phyloP scores from a whole-genome alignment of 2,329 filamentous ascomycete species.

The Fusarium transvaalense region DNA sequence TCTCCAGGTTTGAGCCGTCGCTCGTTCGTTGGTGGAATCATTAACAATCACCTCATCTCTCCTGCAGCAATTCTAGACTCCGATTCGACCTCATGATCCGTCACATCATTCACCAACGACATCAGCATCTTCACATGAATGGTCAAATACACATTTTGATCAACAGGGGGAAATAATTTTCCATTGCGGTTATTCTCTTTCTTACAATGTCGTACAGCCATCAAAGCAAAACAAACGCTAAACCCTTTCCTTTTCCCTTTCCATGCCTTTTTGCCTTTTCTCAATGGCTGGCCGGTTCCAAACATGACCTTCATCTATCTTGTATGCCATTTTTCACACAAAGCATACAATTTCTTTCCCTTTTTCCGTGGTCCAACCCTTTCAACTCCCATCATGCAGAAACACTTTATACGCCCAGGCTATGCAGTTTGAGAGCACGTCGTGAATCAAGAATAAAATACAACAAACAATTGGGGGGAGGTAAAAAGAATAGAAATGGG shows the following conservation, averaged over 20 bases:
- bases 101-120: slow-evolving; percentile 29
- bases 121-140: slow-evolving; percentile 14
- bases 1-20: slow-evolving; percentile 1
- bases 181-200: slow-evolving; percentile 18
- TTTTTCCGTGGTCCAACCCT: slow-evolving; percentile 9
- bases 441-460: slow-evolving; percentile 15
- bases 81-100: slow-evolving; percentile 7
- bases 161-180: slow-evolving; percentile 4
- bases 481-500: slow-evolving; percentile 19
- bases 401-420: slow-evolving; percentile 45
- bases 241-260: not conserved
- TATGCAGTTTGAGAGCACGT: slow-evolving; percentile 43
- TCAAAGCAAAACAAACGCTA: slow-evolving; percentile 16
- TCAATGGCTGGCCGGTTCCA: not conserved
- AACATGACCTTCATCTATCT: slow-evolving; percentile 11
- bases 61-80: slow-evolving; percentile 7
- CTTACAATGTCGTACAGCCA: slow-evolving; percentile 25
- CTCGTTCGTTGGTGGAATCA: slow-evolving; percentile 34
- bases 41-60: slow-evolving; percentile 6
- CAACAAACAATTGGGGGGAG: slow-evolving; percentile 1
- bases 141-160: not conserved
- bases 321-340: slow-evolving; percentile 1
- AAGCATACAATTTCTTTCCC: not conserved
- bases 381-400: slow-evolving; percentile 42
- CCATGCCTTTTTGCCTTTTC: not conserved